Base-by-base conservation (phyloP, 106 monocot genomes). In the Chionographis japonica region DNA sequence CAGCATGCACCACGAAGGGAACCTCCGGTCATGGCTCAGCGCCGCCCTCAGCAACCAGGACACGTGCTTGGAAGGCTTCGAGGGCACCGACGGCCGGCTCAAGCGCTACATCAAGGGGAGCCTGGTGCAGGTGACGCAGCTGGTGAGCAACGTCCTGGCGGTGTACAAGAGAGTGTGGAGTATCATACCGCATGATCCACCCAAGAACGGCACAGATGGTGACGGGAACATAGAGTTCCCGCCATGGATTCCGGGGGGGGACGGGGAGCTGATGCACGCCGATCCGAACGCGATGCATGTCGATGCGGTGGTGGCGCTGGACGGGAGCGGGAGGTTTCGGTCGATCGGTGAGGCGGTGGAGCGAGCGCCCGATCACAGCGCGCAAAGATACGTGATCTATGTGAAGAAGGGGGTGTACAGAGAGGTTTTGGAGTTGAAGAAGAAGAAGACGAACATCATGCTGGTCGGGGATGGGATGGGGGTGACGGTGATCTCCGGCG, bases 31-130 rank as follows among this genome's bases (percentile, higher is more conserved):
- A 6, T 92, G 92, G 92, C 78, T 97, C 4, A 97, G 97, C 54
- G 97, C 97, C 3, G 89, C 92, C 4, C 66, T 97, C 5, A 58
- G 80, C 37, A 97, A 97, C 69, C 97, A 97, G 50, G 92, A 90
- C 58, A 97, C 97, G 0, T 97, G 97, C 77, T 36, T 97, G 12
- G 97, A 97, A 39, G 85, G 97, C 70, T 92, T 97, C 74, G 74
- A 90, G 1, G 86, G 84, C 19, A 89, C 89, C 13, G 85, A 92
- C 60, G 89, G 90, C 2, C 80, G 89, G n/a, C 19, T 92, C 16
- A 68, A 43, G 66, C 68, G 67, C 37, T 68, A 78, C 67, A 58
- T 90, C 42, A 60, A 67, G 12, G 66, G 60, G 14, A 78, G 72
- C 49, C 52, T 92, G 12, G 36, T 42, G 6, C 73, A 90, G 63